Base-by-base conservation (phyloP, 2,329 filamentous ascomycete genomes). In the Penicillium nordicum region DNA sequence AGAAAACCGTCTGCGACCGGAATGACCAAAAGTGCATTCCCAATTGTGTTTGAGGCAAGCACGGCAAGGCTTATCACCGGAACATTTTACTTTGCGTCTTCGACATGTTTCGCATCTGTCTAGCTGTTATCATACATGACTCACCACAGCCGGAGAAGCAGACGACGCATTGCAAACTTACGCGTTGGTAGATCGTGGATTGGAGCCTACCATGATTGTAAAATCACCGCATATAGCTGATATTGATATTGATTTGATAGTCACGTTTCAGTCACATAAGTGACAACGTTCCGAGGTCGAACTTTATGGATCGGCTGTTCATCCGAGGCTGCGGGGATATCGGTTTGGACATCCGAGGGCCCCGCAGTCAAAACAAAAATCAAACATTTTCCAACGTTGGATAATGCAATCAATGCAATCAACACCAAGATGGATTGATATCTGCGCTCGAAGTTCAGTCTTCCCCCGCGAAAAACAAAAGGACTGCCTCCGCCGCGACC, bases 401-500 rank as follows among this genome's bases (percentile, higher is more conserved):
- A 41, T 11, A 21, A 34, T 8, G 8, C 8, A 2, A 44, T 25
- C 29, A 18, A 32, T 7, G 5, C 11, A 2, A 45, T 32, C 23
- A 51, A 9, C 7, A 16, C 27, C 16, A 46, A 18, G 18, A 25
- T 36, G 18, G 0, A 23, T 30, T 18, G 21, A 27, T 14, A 27
- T 30, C n/a, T 16, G 11, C 4, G 32, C n/a, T 34, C 4, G 1
- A 12, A 25, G 1, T 10, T 4, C n/a, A 23, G 27, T 58, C 57
- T 49, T 52, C 55, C 4, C 60, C 67, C 1, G 53, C 56, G 49
- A 69, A 64, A 53, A 72, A 70, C 43, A 58, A 49, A 32, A 71
- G 50, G 9, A 68, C 65, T 23, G 63, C 55, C 54, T 69, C 69
- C 3, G 69, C 69, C 1, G 69, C 67, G 21, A 63, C 14, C 42